Evolutionary conservation across 331 rosid species (phyloP), one percentile per base, ranked within the genome.

Genomic region (Spiraea crenata): DNA sequence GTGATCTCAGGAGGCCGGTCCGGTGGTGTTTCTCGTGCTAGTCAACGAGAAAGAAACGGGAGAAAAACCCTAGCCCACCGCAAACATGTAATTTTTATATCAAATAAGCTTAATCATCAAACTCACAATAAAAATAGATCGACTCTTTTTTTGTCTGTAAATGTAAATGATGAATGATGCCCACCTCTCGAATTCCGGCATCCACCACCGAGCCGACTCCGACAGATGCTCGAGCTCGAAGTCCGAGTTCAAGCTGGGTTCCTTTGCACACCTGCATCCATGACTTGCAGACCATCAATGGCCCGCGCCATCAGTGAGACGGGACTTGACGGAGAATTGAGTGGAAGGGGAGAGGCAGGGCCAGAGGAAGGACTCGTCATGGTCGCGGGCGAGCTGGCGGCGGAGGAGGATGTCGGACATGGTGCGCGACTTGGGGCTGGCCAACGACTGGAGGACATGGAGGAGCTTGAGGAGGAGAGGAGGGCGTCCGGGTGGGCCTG

Each of bases 201-300:
- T 17, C 97, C 96, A 91, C 90, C 88, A 91, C 52, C 64, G 83
- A 50, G 85, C 46, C 34, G 72, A 82, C 45, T 89, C 73, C 72
- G 83, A 85, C 39, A 60, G 74, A 16, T 88, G 66, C 47, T 85
- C 89, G 73, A 91, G 90, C 31, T 91, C 71, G 87, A 93, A 82
- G 40, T 58, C 47, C 20, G 92, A 75, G 77, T 86, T 81, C 42
- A 93, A 84, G 61, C 84, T 77, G 0, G 97, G 81, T 49, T 93
- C 93, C 63, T n/a, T 59, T 79, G 84, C 82, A 82, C 59, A 88
- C 95, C 41, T 54, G 82, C 55, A 79, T 47, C 99, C 99, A 89
- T 7, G 89, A 71, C 70, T 91, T 91, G 95, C 91, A 91, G 5
- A 85, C 90, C 1, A 93, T 65, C 90, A 87, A 84, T 64, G 90